Percentiles rank a stretch among this genome's conserved stretches.
Conservation (phyloP, 345 rosid genomes). For the Citrus trifoliata region DNA sequence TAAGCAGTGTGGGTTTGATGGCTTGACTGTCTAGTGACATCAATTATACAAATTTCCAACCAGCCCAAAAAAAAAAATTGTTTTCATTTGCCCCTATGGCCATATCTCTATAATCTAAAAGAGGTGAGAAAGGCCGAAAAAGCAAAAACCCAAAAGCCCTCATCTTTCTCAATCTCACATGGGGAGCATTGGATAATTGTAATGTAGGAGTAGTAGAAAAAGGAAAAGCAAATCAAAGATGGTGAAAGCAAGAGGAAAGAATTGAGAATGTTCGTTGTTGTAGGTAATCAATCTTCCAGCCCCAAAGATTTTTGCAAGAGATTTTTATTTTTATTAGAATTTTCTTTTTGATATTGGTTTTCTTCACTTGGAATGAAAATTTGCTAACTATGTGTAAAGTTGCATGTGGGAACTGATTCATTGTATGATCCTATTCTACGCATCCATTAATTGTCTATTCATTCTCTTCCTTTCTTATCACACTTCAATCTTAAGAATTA, state of each 20-base stretch:
- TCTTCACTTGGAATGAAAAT: slow-evolving; percentile 22
- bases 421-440: not conserved
- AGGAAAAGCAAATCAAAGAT: not conserved
- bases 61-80: not conserved
- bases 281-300: slow-evolving; percentile 5
- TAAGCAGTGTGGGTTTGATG: slow-evolving; percentile 99
- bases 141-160: not conserved
- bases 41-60: not conserved
- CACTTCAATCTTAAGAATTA: too few relatives aligned
- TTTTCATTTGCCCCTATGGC: too few relatives aligned
- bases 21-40: slow-evolving; percentile 49
- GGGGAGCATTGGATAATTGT: not conserved
- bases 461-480: too few relatives aligned
- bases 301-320: slow-evolving; percentile 11
- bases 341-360: slow-evolving; percentile 1
- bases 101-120: not conserved
- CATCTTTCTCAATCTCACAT: not conserved
- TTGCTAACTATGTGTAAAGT: slow-evolving; percentile 12
- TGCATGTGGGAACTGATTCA: slow-evolving; percentile 1
- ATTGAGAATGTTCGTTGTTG: not conserved
- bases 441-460: too few relatives aligned
- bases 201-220: not conserved
- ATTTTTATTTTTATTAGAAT: not conserved
- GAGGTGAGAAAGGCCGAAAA: not conserved
- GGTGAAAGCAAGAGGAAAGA: not conserved